A percentile compares a stretch with the other conserved stretches of the same genome.
Evolutionary conservation across 2,329 filamentous ascomycete genomes (phyloP).

Genomic region (Aspergillus puulaauensis): DNA sequence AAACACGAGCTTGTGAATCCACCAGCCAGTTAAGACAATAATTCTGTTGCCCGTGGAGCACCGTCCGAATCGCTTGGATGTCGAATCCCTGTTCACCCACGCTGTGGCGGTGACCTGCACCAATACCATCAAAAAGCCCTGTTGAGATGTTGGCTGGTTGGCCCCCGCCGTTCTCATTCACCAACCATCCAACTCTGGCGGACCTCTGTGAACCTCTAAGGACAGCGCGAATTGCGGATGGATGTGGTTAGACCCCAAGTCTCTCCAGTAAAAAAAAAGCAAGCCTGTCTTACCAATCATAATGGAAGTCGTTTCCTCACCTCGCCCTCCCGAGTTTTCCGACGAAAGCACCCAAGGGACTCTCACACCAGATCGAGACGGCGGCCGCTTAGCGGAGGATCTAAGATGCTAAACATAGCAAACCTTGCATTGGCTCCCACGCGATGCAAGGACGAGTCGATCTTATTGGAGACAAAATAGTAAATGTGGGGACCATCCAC

Average conservation of each 20-base stretch:
- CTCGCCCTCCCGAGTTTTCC: conserved; percentile 1
- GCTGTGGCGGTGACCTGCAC: conserved; percentile 14
- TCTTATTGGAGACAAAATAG: conserved; percentile 12
- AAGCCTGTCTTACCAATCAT: background rate
- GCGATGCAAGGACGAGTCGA: conserved; percentile 10
- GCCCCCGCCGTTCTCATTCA: background rate
- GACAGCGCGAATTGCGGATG: background rate
- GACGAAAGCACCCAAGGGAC: background rate
- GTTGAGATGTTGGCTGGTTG: background rate
- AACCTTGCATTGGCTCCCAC: conserved; percentile 21
- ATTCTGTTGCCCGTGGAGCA: conserved; percentile 5
- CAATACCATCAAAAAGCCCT: background rate
- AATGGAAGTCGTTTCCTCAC: background rate
- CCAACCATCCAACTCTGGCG: background rate
- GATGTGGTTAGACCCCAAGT: background rate
- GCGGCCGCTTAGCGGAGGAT: conserved; percentile 19
- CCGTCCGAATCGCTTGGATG: conserved; percentile 2
- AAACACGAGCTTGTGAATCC: conserved; percentile 13
- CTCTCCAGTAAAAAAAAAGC: background rate
- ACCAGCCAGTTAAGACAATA: conserved; percentile 8
- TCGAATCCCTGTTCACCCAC: conserved; percentile 9
- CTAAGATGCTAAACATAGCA: conserved; percentile 28
- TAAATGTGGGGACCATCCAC: conserved; percentile 9
- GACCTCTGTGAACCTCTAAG: background rate
- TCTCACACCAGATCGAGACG: conserved; percentile 10